Evolutionary conservation across 2,329 filamentous ascomycete species (phyloP).

Genomic region (Trichoderma polysporum): DNA sequence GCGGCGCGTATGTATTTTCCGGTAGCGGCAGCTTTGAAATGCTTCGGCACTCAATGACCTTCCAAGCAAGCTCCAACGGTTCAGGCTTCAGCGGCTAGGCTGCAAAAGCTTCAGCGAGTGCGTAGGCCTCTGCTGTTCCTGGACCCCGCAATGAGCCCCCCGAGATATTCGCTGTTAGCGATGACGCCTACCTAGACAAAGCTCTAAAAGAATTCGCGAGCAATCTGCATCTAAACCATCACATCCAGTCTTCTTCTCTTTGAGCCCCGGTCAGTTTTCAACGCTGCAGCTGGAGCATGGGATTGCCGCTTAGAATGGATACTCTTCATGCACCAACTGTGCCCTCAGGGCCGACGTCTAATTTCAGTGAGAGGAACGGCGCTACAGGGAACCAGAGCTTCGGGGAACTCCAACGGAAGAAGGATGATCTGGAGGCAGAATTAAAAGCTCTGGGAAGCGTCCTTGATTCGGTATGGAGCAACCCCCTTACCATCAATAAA

Average conservation of each 20-base stretch:
- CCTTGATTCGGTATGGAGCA: conserved; percentile 72
- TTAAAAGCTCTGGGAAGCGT: conserved; percentile 80
- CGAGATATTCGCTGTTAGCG: background rate
- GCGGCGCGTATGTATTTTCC: background rate
- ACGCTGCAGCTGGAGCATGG: background rate
- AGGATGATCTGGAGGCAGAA: conserved; percentile 82
- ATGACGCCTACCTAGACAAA: background rate
- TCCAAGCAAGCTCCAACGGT: background rate
- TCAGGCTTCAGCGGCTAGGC: background rate
- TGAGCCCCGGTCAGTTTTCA: background rate
- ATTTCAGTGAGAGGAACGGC: conserved; percentile 56
- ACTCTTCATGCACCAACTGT: conserved; percentile 60
- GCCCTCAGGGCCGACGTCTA: conserved; percentile 72
- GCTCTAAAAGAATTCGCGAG: background rate
- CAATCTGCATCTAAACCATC: background rate
- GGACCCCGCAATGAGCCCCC: conserved; percentile 11
- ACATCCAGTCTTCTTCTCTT: background rate
- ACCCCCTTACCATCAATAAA: background rate
- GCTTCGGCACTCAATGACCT: background rate
- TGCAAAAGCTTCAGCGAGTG: conserved; percentile 8
- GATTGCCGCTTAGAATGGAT: conserved; percentile 43
- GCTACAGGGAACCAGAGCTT: conserved; percentile 66
- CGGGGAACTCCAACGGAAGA: conserved; percentile 77
- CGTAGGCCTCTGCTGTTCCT: conserved; percentile 13
- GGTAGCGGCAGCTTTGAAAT: background rate